These are phyloP conservation scores for Abrus pulchellus DNA, from an alignment of 306 rosid genomes.

Conservation along the genomic window DNA sequence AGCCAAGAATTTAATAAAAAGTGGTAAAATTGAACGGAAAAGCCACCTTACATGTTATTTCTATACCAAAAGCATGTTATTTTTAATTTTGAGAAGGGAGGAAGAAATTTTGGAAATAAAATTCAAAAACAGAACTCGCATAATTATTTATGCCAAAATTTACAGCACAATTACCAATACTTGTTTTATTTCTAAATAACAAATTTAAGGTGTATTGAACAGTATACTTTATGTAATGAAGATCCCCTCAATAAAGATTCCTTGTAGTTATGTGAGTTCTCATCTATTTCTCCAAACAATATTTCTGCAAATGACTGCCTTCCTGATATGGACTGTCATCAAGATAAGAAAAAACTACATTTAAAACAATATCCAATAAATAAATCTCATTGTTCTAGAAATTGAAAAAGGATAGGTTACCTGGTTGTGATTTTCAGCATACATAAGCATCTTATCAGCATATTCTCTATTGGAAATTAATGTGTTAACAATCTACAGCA, in stretches of 20 bases:
- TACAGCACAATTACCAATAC: not conserved
- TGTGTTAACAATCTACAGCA: constrained; percentile 77
- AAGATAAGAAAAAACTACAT: constrained; percentile 44
- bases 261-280: constrained; percentile 55
- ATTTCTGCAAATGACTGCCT: constrained; percentile 89
- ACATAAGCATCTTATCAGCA: constrained; percentile 79
- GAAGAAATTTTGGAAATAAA: not conserved
- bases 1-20: constrained; percentile 36
- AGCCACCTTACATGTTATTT: not conserved
- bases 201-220: constrained; percentile 34
- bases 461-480: constrained; percentile 69
- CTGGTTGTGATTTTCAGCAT: constrained; percentile 95
- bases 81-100: not conserved
- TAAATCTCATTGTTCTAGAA: not conserved
- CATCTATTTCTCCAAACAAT: constrained; percentile 72
- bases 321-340: constrained; percentile 86
- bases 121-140: not conserved
- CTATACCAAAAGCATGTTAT: constrained; percentile 17
- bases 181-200: constrained; percentile 20
- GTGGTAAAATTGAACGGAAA: constrained; percentile 30
- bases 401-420: constrained; percentile 51
- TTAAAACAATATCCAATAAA: constrained; percentile 1
- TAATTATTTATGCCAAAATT: not conserved
- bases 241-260: constrained; percentile 80
- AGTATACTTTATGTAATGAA: constrained; percentile 89